Percentiles rank a stretch among this genome's conserved stretches.
Conservation (phyloP, 805 yeast genomes). For the Pichia kluyveri region DNA sequence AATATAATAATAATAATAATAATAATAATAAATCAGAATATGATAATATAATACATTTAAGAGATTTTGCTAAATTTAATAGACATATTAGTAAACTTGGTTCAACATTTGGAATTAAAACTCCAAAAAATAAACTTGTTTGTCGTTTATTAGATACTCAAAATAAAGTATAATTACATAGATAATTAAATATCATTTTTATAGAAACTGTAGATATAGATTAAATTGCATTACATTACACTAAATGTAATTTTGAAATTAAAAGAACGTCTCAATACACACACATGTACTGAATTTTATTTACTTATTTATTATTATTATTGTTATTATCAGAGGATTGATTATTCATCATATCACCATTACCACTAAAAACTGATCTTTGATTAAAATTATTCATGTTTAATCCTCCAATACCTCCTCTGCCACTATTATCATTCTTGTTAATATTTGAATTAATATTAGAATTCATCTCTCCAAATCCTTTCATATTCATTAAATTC, state of each 20-base stretch:
- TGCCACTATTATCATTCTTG: neutral
- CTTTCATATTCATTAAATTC: neutral
- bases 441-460: neutral
- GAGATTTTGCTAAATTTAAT: neutral
- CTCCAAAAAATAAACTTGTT: slow-evolving; percentile 1
- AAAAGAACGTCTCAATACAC: too few species aligned
- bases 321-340: neutral
- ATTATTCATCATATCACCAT: neutral
- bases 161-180: neutral
- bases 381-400: neutral
- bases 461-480: neutral
- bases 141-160: neutral
- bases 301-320: too few species aligned
- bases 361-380: neutral
- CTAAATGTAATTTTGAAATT: neutral
- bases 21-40: neutral
- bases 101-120: neutral
- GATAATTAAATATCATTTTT: too few species aligned
- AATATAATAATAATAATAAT: neutral
- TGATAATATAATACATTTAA: neutral
- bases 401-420: neutral
- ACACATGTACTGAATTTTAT: too few species aligned
- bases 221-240: neutral
- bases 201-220: too few species aligned
- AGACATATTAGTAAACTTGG: slow-evolving; percentile 1